Percentiles rank a stretch among this genome's conserved stretches.
These are phyloP conservation scores for Populus ilicifolia DNA, from an alignment of 345 rosid species.

Conservation along the genomic window DNA sequence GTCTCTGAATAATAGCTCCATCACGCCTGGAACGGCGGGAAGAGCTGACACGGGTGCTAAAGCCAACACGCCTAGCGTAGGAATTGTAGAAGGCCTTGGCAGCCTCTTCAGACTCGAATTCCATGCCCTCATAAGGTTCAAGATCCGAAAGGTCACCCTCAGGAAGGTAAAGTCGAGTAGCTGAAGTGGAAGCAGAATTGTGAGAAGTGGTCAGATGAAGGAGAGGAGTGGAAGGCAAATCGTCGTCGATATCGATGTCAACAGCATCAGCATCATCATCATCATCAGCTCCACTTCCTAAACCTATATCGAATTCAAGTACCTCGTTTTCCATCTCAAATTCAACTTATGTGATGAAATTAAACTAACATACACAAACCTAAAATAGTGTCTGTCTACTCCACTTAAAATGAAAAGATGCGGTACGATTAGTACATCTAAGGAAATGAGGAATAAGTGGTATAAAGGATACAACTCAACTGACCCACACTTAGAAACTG, in stretches of 20 bases:
- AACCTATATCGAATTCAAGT: conserved; percentile 48
- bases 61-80: conserved; percentile 57
- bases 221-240: conserved; percentile 23
- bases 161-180: conserved; percentile 27
- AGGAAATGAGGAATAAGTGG: neutral
- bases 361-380: neutral
- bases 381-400: neutral
- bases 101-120: conserved; percentile 65
- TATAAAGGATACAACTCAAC: neutral
- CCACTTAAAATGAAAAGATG: neutral
- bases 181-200: neutral
- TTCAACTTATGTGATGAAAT: neutral
- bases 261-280: conserved; percentile 17
- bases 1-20: conserved; percentile 64
- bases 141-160: conserved; percentile 43
- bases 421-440: neutral
- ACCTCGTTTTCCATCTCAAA: conserved; percentile 40
- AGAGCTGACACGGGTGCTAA: conserved; percentile 57
- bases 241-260: conserved; percentile 43
- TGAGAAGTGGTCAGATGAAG: neutral
- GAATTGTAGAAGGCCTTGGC: conserved; percentile 64
- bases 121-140: conserved; percentile 64
- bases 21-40: conserved; percentile 63
- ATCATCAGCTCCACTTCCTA: conserved; percentile 30
- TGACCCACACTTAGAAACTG: neutral